phyloP scores from a whole-genome alignment of 2,329 filamentous ascomycete species.

The Setomelanomma holmii region DNA sequence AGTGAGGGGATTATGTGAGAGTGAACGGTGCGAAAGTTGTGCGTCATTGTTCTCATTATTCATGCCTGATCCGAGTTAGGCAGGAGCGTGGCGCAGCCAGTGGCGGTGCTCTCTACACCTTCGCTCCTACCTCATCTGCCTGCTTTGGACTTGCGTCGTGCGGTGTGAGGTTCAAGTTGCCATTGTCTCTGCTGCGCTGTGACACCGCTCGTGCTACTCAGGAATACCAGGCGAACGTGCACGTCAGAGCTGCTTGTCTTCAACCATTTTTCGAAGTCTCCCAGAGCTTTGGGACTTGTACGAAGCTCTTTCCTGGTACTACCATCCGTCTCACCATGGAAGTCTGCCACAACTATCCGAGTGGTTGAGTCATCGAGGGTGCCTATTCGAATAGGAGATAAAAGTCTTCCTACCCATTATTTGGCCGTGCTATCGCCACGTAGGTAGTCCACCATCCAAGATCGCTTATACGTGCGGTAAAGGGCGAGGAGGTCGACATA shows the following conservation, averaged over 20 bases:
- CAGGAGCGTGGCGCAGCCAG: slow-evolving; percentile 8
- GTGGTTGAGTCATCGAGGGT: background rate
- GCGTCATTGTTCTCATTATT: slow-evolving; percentile 14
- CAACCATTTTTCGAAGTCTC: background rate
- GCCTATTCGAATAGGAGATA: background rate
- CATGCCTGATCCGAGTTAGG: slow-evolving; percentile 15
- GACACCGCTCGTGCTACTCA: background rate
- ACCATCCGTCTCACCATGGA: background rate
- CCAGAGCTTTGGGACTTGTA: background rate
- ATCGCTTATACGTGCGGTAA: background rate
- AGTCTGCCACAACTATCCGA: background rate
- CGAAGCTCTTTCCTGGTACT: background rate
- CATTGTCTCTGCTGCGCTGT: background rate
- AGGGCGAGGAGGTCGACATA: background rate
- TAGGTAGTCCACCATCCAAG: background rate
- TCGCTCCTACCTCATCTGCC: background rate
- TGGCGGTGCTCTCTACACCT: slow-evolving; percentile 10
- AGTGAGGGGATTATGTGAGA: background rate
- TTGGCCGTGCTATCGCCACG: background rate
- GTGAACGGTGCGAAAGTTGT: slow-evolving; percentile 5
- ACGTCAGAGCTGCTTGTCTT: background rate
- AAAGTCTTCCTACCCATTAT: background rate
- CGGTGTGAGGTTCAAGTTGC: no score
- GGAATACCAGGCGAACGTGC: background rate
- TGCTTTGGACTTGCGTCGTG: no score